Percentiles rank a stretch among this genome's conserved stretches.
Conservation (phyloP, 139 green algal species). For the Auxenochlorella pyrenoidosa region DNA sequence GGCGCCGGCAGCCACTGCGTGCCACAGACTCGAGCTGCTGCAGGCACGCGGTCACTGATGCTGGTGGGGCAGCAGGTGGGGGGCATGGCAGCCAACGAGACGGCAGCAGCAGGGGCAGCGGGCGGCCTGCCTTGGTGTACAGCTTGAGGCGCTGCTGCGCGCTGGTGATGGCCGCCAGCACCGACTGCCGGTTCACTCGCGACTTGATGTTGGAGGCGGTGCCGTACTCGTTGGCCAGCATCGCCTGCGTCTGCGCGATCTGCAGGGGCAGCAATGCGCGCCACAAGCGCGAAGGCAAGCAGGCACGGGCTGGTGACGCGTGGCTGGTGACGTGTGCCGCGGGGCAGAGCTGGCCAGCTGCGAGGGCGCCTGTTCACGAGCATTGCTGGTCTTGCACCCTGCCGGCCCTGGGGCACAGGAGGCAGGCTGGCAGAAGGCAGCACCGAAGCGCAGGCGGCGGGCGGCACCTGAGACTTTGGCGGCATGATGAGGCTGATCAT, state of each 20-base stretch:
- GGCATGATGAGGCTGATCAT: slow-evolving; percentile 99
- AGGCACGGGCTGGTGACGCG: background rate
- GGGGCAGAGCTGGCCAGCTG: too few species aligned
- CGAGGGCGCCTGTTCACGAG: too few species aligned
- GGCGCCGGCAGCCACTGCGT: too few species aligned
- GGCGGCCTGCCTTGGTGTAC: slow-evolving; percentile 86
- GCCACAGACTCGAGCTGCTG: too few species aligned
- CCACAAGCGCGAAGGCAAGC: background rate
- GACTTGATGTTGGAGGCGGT: slow-evolving; percentile 99
- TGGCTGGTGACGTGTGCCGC: too few species aligned
- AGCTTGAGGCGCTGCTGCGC: slow-evolving; percentile 97
- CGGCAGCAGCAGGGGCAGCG: background rate
- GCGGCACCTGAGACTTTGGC: slow-evolving; percentile 92
- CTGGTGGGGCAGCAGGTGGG: too few species aligned
- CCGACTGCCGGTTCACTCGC: slow-evolving; percentile 97
- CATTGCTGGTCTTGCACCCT: background rate
- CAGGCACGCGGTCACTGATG: too few species aligned
- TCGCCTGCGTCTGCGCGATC: slow-evolving; percentile 92
- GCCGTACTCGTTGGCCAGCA: slow-evolving; percentile 98
- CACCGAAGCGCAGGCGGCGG: background rate
- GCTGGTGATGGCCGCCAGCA: slow-evolving; percentile 98
- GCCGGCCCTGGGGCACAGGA: background rate
- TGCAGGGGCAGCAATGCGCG: slow-evolving; percentile 13
- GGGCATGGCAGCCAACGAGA: too few species aligned
- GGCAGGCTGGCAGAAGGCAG: background rate